Conservation (phyloP, 2,329 filamentous ascomycete genomes). For the Thelonectria discophora region DNA sequence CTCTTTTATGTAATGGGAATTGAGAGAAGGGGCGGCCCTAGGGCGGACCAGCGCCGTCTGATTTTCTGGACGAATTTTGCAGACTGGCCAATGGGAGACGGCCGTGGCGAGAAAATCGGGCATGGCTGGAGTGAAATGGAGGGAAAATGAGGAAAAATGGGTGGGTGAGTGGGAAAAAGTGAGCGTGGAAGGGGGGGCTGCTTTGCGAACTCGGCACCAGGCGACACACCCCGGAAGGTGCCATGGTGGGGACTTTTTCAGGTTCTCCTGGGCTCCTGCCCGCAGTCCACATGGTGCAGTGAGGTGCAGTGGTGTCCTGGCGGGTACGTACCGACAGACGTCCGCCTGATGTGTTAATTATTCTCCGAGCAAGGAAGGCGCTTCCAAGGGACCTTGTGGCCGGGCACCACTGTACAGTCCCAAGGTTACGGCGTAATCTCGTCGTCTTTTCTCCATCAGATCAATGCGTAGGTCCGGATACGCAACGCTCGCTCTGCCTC, state of each 20-base stretch:
- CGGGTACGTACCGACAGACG: not conserved
- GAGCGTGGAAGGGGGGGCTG: too few species aligned
- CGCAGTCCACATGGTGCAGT: slow-evolving; percentile 3
- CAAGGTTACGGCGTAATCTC: not conserved
- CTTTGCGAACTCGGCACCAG: slow-evolving; percentile 25
- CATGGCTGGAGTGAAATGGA: slow-evolving; percentile 1
- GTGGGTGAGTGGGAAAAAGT: slow-evolving; percentile 1
- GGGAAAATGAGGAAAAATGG: slow-evolving; percentile 13
- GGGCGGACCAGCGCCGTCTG: slow-evolving; percentile 30
- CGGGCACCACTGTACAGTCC: not conserved
- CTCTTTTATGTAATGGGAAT: slow-evolving; percentile 54
- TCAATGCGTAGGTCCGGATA: not conserved
- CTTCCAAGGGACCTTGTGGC: not conserved
- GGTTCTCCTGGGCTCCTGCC: slow-evolving; percentile 2
- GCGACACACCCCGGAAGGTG: slow-evolving; percentile 6
- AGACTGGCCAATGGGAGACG: slow-evolving; percentile 32
- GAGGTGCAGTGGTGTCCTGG: too few species aligned
- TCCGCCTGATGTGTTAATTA: too few species aligned
- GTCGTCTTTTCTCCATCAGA: not conserved
- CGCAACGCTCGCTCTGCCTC: not conserved
- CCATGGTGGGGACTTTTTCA: slow-evolving; percentile 1
- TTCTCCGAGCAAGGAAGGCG: not conserved
- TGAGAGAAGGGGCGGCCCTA: slow-evolving; percentile 43
- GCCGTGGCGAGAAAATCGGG: not conserved
- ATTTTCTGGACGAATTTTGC: slow-evolving; percentile 31